Evolutionary conservation across 495 filamentous ascomycete genomes (phyloP), one percentile per base, ranked within the genome.

Genomic region (Penicillium soppii): DNA sequence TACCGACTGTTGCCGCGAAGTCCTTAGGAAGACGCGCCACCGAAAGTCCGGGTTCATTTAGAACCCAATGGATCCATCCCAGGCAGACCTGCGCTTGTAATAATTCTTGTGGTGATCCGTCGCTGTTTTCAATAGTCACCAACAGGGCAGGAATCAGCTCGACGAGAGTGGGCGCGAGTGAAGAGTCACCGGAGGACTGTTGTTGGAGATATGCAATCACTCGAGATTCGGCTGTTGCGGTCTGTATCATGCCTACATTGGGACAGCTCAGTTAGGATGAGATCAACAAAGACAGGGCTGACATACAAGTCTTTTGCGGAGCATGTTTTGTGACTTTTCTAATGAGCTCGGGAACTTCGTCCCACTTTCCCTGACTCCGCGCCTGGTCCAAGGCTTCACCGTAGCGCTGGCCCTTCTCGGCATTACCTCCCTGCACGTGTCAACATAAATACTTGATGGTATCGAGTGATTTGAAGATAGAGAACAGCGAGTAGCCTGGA

Each of bases 251-350:
- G 65, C 90, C 91, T 96, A 48, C 39, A 33, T 48, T 41, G 49
- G 40, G 37, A 50, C 35, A 43, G 20, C 20, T 44, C 27, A 20
- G 36, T 66, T 62, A 59, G 56, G 35, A 16, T 32, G 23, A 6
- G 23, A 58, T 49, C 40, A 23, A 38, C 40, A 33, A 15, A 52
- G 40, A 44, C 43, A 53, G 50, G 30, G 46, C 29, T 22, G 53
- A 53, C 58, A 51, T 85, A 97, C 94, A 97, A 65, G 80, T 80
- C 61, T 87, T 84, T 26, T 92, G 84, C 38, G 91, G 87, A 52
- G 91, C 90, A 80, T 97, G 92, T 62, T 97, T 97, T 59, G 83
- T 87, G 52, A 97, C 81, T 71, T 98, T 97, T 57, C 91, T 82
- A 57, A 89, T 83, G 52, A 96, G 75, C 71, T 97, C 94, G 23